Conservation (phyloP, 805 yeast species). For the Yamadazyma sp. region DNA sequence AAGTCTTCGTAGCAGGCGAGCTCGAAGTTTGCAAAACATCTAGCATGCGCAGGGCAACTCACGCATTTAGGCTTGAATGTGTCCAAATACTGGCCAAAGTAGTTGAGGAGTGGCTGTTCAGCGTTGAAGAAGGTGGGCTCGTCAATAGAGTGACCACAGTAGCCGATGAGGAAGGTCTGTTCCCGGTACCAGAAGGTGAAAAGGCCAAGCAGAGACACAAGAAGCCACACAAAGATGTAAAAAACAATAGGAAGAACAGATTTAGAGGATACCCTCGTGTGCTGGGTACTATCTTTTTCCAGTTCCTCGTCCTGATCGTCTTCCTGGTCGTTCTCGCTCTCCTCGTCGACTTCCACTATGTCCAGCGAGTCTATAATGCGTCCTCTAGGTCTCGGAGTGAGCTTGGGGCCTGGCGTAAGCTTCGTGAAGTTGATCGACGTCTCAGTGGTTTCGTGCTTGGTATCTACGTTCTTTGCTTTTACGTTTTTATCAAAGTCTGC, state of each 20-base stretch:
- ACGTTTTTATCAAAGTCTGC: constrained; percentile 23
- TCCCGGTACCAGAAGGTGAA: constrained; percentile 63
- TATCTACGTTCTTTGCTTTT: constrained; percentile 9
- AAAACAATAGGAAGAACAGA: too few species aligned
- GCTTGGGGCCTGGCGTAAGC: constrained; percentile 12
- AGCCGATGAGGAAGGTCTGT: constrained; percentile 63
- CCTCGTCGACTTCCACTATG: constrained; percentile 4
- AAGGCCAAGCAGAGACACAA: constrained; percentile 36
- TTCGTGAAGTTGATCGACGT: constrained; percentile 2
- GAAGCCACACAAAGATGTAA: constrained; percentile 25
- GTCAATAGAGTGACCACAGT: constrained; percentile 65
- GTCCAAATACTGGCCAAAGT: constrained; percentile 47
- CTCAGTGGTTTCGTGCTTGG: not conserved
- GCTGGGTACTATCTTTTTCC: too few species aligned
- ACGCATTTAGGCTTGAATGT: constrained; percentile 60
- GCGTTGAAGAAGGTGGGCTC: constrained; percentile 39
- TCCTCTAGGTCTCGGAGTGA: constrained; percentile 21
- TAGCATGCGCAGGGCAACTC: constrained; percentile 79
- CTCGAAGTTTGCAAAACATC: constrained; percentile 61
- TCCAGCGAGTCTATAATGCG: not conserved
- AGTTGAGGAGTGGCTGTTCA: constrained; percentile 28
- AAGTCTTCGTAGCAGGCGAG: constrained; percentile 73
- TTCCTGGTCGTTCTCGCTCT: constrained; percentile 6
- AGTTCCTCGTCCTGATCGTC: not conserved
- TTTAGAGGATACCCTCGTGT: too few species aligned